Evolutionary conservation across 2,329 filamentous ascomycete species (phyloP).

Genomic region (Cladosporium sp.): DNA sequence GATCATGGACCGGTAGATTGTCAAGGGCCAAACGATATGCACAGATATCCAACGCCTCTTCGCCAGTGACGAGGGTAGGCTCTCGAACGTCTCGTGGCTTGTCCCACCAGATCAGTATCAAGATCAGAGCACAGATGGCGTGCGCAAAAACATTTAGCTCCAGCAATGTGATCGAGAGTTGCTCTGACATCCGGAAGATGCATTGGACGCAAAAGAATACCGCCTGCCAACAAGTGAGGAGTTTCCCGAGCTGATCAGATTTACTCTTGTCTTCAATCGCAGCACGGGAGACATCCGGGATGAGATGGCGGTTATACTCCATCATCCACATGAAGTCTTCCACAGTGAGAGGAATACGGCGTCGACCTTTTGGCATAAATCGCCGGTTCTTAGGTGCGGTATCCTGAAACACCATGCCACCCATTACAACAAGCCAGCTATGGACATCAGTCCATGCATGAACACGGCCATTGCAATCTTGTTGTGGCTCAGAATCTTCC

Average conservation of each 20-base stretch:
- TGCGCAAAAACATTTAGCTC: slow-evolving; percentile 23
- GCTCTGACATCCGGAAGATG: slow-evolving; percentile 14
- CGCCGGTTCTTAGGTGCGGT: not conserved
- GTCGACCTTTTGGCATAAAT: not conserved
- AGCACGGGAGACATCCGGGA: not conserved
- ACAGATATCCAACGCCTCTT: not conserved
- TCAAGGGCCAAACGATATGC: not conserved
- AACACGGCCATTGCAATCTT: not conserved
- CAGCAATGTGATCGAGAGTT: slow-evolving; percentile 17
- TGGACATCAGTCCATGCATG: slow-evolving; percentile 18
- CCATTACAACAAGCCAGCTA: slow-evolving; percentile 20
- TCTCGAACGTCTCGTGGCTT: slow-evolving; percentile 19
- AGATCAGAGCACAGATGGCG: slow-evolving; percentile 18
- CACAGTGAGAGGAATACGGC: not conserved
- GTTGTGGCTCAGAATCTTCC: not conserved
- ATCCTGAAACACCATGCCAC: slow-evolving; percentile 17
- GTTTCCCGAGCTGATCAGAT: slow-evolving; percentile 15
- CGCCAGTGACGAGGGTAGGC: not conserved
- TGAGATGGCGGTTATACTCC: not conserved
- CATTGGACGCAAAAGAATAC: slow-evolving; percentile 21
- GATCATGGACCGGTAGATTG: not conserved
- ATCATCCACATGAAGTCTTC: not conserved
- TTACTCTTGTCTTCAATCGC: slow-evolving; percentile 18
- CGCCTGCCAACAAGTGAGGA: slow-evolving; percentile 16
- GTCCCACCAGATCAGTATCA: slow-evolving; percentile 20